Evolutionary conservation across 106 monocot species (phyloP), one percentile per base, ranked within the genome.

Genomic region (Alisma plantagoaquatica): DNA sequence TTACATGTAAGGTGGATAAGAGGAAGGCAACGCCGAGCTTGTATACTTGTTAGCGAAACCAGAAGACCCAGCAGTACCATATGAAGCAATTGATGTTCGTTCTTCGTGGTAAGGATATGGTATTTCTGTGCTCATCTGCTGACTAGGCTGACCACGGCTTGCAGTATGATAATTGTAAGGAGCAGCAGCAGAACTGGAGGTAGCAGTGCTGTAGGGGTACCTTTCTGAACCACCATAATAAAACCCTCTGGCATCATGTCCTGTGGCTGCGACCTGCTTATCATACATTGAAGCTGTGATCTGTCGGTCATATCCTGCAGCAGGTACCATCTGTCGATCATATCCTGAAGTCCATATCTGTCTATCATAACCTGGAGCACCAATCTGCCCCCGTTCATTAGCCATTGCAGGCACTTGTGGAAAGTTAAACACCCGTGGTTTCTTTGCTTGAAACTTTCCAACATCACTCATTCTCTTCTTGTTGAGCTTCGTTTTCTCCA

Each of bases 401-500:
- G 15, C 31, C 55, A 19, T 9, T 10, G 0, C 18, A 19, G 11
- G 14, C 14, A 3, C 27, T 21, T 10, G 55, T 21, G 45, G 27
- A 45, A 46, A 15, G 33, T 28, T 54, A 58, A 18, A 30, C 56
- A 11, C 45, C 54, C 79, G 64, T 31, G 68, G 53, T 58, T 48
- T 84, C 50, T 67, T 72, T 20, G 54, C 21, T 31, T 63, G 58
- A 9, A 42, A 30, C 33, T 51, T 76, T 11, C 50, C 26, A 17
- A 56, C 28, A 15, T 72, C 75, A 0, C 15, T 31, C 1, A 4
- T 23, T 27, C 67, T 50, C 32, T 70, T 81, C 62, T 76, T 80
- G 10, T 51, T 66, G 27, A 41, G 15, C 54, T 66, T 79, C 28
- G 53, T 48, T 46, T 63, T 75, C 54, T 81, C 67, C 10, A 85